Evolutionary conservation across 768 basidiomycete species (phyloP).

Genomic region (Pholiota molesta): DNA sequence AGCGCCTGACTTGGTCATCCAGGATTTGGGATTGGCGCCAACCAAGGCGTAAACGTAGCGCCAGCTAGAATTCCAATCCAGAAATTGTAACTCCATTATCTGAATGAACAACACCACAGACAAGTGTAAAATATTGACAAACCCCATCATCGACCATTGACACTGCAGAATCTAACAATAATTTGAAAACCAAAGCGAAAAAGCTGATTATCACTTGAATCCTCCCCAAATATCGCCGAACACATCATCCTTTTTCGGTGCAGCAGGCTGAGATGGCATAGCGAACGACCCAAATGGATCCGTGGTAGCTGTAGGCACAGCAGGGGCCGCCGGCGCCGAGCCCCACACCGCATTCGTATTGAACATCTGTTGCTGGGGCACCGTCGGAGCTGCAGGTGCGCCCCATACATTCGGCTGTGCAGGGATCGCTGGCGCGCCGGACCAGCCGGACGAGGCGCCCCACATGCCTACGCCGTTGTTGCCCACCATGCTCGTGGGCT

Average conservation of each 20-base stretch:
- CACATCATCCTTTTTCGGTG: constrained; percentile 69
- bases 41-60: constrained; percentile 6
- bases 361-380: constrained; percentile 35
- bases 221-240: constrained; percentile 87
- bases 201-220: constrained; percentile 56
- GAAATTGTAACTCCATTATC: constrained; percentile 8
- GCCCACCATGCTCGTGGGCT: constrained; percentile 55
- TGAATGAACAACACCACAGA: not conserved
- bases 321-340: constrained; percentile 1
- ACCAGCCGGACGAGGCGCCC: constrained; percentile 73
- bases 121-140: constrained; percentile 7
- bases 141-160: not conserved
- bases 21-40: constrained; percentile 20
- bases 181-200: constrained; percentile 2
- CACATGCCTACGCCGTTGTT: constrained; percentile 57
- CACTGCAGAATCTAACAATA: constrained; percentile 4
- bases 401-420: constrained; percentile 47
- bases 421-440: constrained; percentile 31
- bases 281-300: constrained; percentile 38
- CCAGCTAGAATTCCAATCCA: not conserved
- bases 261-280: constrained; percentile 30
- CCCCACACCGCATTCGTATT: constrained; percentile 69
- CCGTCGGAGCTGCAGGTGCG: constrained; percentile 22
- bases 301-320: constrained; percentile 21
- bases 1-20: not conserved